A percentile compares a stretch with the other conserved stretches of the same genome.
Conservation (phyloP, 768 basidiomycete species). For the Calocera cornea region DNA sequence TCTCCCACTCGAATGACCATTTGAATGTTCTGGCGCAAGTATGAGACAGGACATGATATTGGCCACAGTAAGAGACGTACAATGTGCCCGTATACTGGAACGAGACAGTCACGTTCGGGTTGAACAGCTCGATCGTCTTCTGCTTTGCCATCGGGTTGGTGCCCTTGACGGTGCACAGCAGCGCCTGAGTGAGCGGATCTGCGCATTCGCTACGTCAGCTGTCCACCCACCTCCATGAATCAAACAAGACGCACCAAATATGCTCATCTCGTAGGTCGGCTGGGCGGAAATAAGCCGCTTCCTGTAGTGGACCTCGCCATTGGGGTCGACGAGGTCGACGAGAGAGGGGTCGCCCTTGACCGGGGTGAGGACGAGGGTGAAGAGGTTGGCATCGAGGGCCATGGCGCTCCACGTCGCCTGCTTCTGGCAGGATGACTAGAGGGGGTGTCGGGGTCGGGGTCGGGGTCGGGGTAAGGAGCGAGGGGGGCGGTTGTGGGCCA, state of each 20-base stretch:
- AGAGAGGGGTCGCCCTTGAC: constrained; percentile 46
- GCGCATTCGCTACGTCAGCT: neutral
- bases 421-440: neutral
- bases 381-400: constrained; percentile 77
- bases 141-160: constrained; percentile 52
- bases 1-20: constrained; percentile 74
- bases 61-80: constrained; percentile 10
- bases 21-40: constrained; percentile 33
- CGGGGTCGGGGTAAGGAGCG: neutral
- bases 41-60: neutral
- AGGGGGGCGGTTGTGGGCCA: neutral
- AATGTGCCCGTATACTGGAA: constrained; percentile 61
- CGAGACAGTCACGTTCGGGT: constrained; percentile 56
- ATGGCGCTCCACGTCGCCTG: constrained; percentile 26
- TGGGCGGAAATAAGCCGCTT: constrained; percentile 36
- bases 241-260: neutral
- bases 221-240: neutral
- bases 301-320: constrained; percentile 53
- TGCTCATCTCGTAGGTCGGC: constrained; percentile 20
- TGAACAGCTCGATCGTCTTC: constrained; percentile 62
- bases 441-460: neutral
- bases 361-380: constrained; percentile 54
- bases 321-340: constrained; percentile 55
- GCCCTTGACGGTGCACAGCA: constrained; percentile 55
- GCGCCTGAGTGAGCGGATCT: constrained; percentile 62